A percentile compares a stretch with the other conserved stretches of the same genome.
Conservation (phyloP, 441 rosid genomes). For the Mallotus repandus region DNA sequence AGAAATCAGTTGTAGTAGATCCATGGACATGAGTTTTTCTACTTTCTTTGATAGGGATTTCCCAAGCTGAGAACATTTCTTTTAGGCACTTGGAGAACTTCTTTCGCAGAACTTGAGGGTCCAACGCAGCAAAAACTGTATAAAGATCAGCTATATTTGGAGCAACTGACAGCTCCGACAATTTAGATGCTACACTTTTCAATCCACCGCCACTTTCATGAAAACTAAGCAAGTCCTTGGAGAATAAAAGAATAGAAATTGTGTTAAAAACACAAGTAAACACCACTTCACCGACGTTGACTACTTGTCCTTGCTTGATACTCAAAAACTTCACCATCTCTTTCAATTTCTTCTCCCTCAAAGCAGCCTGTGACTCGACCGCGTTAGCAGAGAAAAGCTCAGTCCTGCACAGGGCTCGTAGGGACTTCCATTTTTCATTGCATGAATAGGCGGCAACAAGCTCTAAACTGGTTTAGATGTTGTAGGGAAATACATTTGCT, state of each 20-base stretch:
- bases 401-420: conserved; percentile 20
- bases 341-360: conserved; percentile 25
- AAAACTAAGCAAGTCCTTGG: conserved; percentile 14
- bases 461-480: too few relatives aligned
- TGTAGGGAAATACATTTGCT: too few relatives aligned
- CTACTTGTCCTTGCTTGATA: conserved; percentile 17
- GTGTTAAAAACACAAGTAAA: conserved; percentile 16
- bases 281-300: conserved; percentile 21
- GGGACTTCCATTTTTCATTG: conserved; percentile 24
- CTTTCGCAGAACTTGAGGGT: conserved; percentile 27
- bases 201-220: not conserved
- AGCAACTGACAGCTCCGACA: conserved; percentile 22
- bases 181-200: conserved; percentile 14
- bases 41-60: conserved; percentile 18
- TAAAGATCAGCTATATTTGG: conserved; percentile 33
- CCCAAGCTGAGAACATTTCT: conserved; percentile 25
- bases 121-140: conserved; percentile 23
- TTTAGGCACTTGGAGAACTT: not conserved
- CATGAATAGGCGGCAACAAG: conserved; percentile 21
- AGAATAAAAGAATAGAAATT: conserved; percentile 16
- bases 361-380: conserved; percentile 13
- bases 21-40: conserved; percentile 16
- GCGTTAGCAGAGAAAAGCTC: conserved; percentile 26
- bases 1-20: conserved; percentile 9
- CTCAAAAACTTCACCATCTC: conserved; percentile 28